Base-by-base conservation (phyloP, 2,329 filamentous ascomycete species). In the Daldinia eschscholtzii region DNA sequence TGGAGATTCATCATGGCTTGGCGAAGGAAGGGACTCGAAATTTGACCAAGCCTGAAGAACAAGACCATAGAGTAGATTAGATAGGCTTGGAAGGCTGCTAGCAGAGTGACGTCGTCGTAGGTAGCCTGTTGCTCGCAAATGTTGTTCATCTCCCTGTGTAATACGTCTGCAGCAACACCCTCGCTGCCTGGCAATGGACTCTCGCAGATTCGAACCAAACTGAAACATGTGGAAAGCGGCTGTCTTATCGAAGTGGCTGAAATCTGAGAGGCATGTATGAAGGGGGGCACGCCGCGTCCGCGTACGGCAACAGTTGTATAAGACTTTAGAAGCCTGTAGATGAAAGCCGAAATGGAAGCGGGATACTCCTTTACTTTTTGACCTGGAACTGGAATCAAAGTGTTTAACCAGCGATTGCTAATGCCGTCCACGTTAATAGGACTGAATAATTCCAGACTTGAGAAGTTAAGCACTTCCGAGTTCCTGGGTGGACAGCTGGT, bases 61-160 rank as follows among this genome's bases (percentile, higher is more conserved):
- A 85, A 56, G 2, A 84, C 78, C 73, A 88, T 81, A 1, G 80
- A 75, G 66, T 87, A 87, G n/a, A 87, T 79, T 2, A 88, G 76
- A 72, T 86, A 87, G 0, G 85, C 83, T 68, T 88, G 86, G 42
- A 87, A 86, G 1, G 81, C 77, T 0, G 81, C 79, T 0, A 88
- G 80, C 0, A 81, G 74, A 5, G 76, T 72, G 70, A 76, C 20
- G 2, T 79, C 75, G 50, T 80, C 76, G 33, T 74, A 77, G 0
- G 61, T 68, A 0, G 55, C 52, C 9, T 74, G 73, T 4, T 74
- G 68, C 35, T 76, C 76, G 67, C 79, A 80, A 2, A 85, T 44
- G 3, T 58, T 78, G n/a, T 70, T 71, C 82, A 86, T 85, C 64
- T 86, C 83, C 30, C 78, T 72, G 52, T 80, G 77, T 0, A 86